Percentiles rank a stretch among this genome's conserved stretches.
Conservation (phyloP, 2,329 filamentous ascomycete genomes). For the Xylariaceae sp. region DNA sequence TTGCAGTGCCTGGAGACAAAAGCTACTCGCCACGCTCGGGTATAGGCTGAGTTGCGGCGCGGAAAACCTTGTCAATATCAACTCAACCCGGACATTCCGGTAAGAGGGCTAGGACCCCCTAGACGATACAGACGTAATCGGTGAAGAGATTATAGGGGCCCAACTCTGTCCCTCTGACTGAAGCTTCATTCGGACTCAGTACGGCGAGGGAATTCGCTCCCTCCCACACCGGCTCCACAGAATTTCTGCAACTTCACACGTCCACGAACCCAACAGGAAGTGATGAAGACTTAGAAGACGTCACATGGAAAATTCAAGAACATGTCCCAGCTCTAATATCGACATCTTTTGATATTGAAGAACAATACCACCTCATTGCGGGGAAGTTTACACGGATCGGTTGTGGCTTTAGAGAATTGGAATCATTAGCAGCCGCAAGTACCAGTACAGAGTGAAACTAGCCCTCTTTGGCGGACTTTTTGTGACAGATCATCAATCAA, state of each 20-base stretch:
- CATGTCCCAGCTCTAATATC: slow-evolving; percentile 5
- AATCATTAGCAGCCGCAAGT: slow-evolving; percentile 6
- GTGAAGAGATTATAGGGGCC: neutral
- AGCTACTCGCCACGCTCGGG: neutral
- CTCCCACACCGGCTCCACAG: slow-evolving; percentile 17
- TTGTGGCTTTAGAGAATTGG: neutral
- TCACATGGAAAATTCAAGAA: slow-evolving; percentile 6
- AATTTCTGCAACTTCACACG: neutral
- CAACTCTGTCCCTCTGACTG: neutral
- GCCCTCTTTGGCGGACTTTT: neutral
- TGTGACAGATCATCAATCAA: slow-evolving; percentile 18
- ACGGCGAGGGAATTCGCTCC: neutral
- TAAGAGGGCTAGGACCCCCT: neutral
- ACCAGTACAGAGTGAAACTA: neutral
- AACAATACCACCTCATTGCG: neutral
- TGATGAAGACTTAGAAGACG: slow-evolving; percentile 5
- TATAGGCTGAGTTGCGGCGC: neutral
- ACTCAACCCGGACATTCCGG: neutral
- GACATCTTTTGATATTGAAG: neutral
- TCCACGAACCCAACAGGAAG: slow-evolving; percentile 7
- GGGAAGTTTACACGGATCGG: slow-evolving; percentile 3
- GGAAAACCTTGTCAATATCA: neutral
- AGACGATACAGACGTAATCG: neutral
- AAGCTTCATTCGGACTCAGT: neutral
- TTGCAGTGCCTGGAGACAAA: neutral